Evolutionary conservation across 176 grass and related monocot genomes (phyloP), one percentile per base, ranked within the genome.

Genomic region (Stipa capillata): DNA sequence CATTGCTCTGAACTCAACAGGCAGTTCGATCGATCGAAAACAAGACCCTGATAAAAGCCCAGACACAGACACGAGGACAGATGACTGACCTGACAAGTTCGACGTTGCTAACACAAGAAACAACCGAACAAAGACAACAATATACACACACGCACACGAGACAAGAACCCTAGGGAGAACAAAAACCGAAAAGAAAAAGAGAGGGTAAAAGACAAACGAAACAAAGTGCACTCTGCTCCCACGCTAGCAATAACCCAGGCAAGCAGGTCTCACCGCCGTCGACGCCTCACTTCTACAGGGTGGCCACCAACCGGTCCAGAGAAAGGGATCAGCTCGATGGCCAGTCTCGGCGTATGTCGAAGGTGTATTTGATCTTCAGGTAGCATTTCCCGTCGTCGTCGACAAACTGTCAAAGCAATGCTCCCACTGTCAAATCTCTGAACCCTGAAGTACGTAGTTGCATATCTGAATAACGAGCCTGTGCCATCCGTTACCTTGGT

Each of bases 321-420:
- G 24, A 51, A 14, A 66, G 2, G 44, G 32, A 47, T 74, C 78
- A 90, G 82, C 60, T 31, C n/a, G n/a, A 76, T 37, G 97, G 79
- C 97, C 97, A 99, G 2, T 99, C 97, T 80, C 88, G 80, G 28
- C 92, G 92, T 77, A 99, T 99, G 86, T 99, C 97, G 65, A 99
- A 96, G 18, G 59, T 96, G 88, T 99, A 99, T 69, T 99, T 93
- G 92, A 96, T 95, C 84, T 93, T 76, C 86, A 99, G 88, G 83
- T 99, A 99, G 77, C 92, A 91, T 55, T 96, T 99, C 65, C 84
- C 85, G 67, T 99, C 97, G 60, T 99, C 97, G 70, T 99, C 97
- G 31, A 96, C 76, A 52, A 99, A 99, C 97, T 99, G 84, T 9
- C 28, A 13, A 59, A n/a, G n/a, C 72, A 76, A 68, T 8, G 35